phyloP scores from a whole-genome alignment of 163 green algal genomes.

The Scenedesmus sp. region DNA sequence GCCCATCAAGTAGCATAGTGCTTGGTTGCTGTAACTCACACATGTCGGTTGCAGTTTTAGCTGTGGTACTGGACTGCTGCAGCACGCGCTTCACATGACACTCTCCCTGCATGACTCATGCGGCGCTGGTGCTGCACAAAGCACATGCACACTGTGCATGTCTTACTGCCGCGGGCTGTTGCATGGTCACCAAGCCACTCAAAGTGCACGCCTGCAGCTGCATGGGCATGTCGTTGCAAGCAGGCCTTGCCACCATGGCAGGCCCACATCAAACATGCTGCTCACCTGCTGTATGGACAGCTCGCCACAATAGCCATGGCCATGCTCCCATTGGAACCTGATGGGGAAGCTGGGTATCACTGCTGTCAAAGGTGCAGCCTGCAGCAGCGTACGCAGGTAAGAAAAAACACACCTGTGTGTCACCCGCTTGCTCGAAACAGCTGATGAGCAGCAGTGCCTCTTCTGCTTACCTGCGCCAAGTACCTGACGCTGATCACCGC shows the following conservation, averaged over 20 bases:
- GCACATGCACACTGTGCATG: background rate
- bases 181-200: background rate
- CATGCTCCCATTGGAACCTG: background rate
- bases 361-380: background rate
- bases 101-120: background rate
- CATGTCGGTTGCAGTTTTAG: no score
- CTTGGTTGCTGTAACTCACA: no score
- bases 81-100: background rate
- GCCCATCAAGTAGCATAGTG: no score
- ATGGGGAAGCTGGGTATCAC: background rate
- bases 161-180: no score
- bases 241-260: background rate
- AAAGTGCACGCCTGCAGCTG: background rate
- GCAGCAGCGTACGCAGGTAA: background rate
- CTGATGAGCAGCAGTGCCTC: background rate
- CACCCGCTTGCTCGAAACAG: background rate
- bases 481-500: background rate
- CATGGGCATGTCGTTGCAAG: background rate
- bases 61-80: no score
- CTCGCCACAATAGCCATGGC: slow-evolving; percentile 23
- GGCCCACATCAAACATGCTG: background rate
- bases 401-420: background rate
- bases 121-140: background rate
- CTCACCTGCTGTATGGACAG: background rate
- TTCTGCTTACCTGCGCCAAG: background rate